Percentiles rank a stretch among this genome's conserved stretches.
Conservation (phyloP, 441 rosid species). For the Raphanus hybrid region DNA sequence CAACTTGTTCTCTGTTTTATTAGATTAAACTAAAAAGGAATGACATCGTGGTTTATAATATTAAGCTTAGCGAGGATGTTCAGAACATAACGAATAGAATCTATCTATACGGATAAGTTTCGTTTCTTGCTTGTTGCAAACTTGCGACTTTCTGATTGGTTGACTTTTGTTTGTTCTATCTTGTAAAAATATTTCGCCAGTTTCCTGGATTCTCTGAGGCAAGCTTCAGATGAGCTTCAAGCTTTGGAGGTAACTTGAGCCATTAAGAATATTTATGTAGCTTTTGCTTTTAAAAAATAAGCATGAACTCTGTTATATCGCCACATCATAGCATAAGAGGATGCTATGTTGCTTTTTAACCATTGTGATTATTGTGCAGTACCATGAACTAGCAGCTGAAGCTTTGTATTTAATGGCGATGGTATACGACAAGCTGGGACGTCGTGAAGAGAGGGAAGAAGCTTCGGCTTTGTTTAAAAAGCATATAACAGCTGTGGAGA, state of each 20-base stretch:
- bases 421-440: slow-evolving; percentile 67
- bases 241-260: slow-evolving; percentile 68
- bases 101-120: neutral
- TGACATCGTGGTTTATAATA: neutral
- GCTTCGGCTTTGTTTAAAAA: slow-evolving; percentile 78
- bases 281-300: neutral
- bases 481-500: slow-evolving; percentile 71
- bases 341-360: neutral
- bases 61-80: slow-evolving; percentile 10
- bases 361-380: slow-evolving; percentile 53
- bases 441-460: slow-evolving; percentile 68
- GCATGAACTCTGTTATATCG: neutral
- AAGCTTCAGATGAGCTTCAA: slow-evolving; percentile 83
- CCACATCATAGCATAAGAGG: slow-evolving; percentile 2
- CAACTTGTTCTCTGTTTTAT: neutral
- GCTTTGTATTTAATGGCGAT: slow-evolving; percentile 81
- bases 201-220: slow-evolving; percentile 74
- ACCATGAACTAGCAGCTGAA: slow-evolving; percentile 93
- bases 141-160: slow-evolving; percentile 14
- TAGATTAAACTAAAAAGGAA: neutral
- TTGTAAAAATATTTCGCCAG: slow-evolving; percentile 47
- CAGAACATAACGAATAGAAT: neutral
- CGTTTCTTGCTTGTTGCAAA: neutral
- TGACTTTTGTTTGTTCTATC: slow-evolving; percentile 9
- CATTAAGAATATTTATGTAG: slow-evolving; percentile 7